Percentiles rank a stretch among this genome's conserved stretches.
Conservation (phyloP, 306 rosid species). For the Carpinus fangiana region DNA sequence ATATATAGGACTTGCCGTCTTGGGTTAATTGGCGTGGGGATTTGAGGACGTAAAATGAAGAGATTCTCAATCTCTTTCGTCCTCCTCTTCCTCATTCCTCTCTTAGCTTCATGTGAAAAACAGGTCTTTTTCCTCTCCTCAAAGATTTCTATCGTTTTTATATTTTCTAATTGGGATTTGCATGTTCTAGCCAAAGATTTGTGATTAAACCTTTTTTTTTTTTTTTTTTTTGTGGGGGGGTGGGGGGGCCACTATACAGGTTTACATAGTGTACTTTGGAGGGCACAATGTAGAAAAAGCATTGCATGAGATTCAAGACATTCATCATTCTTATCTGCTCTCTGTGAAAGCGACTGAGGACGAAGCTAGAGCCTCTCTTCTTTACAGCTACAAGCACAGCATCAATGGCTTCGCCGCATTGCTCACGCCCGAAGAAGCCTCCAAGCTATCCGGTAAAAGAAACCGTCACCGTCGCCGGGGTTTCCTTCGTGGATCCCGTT, state of each 20-base stretch:
- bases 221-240: too few species aligned
- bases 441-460: conserved; percentile 57
- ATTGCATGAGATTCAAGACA: conserved; percentile 48
- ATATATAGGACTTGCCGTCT: too few species aligned
- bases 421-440: conserved; percentile 69
- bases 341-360: conserved; percentile 62
- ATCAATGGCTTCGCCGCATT: conserved; percentile 93
- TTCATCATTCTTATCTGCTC: conserved; percentile 60
- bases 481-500: too few species aligned
- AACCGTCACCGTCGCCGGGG: not conserved
- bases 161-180: not conserved
- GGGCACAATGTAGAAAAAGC: conserved; percentile 46
- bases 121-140: conserved; percentile 14
- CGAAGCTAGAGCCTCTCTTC: conserved; percentile 61
- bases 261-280: conserved; percentile 63
- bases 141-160: not conserved
- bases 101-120: conserved; percentile 30
- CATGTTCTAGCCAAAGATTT: not conserved
- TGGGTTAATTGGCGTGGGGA: not conserved
- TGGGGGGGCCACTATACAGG: conserved; percentile 29
- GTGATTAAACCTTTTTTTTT: not conserved
- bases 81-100: conserved; percentile 28
- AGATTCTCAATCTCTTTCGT: not conserved
- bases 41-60: conserved; percentile 4
- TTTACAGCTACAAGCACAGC: conserved; percentile 81